phyloP scores from a whole-genome alignment of 352 stramenopile genomes.

The Globisporangium megalacanthum region DNA sequence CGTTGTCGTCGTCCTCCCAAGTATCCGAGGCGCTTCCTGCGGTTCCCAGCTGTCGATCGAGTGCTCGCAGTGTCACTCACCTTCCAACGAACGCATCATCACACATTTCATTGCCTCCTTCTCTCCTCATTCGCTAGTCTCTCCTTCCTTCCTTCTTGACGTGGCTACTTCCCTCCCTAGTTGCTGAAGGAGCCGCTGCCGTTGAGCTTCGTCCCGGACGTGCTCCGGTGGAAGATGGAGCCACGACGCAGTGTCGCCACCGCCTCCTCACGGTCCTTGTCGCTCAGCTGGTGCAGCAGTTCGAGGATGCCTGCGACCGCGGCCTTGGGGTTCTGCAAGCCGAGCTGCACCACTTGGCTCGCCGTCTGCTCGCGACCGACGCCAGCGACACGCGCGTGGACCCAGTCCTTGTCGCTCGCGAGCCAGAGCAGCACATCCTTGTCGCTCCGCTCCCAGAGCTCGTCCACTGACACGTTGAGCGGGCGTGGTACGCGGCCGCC shows the following conservation, averaged over 20 bases:
- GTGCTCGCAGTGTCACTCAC: too few species aligned
- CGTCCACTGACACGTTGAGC: constrained; percentile 55
- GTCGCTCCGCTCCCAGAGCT: constrained; percentile 63
- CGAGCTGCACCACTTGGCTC: constrained; percentile 70
- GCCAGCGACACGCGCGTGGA: constrained; percentile 45
- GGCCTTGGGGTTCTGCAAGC: constrained; percentile 74
- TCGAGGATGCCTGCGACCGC: constrained; percentile 81
- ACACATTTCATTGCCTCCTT: too few species aligned
- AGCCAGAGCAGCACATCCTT: constrained; percentile 82
- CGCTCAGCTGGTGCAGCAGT: constrained; percentile 75
- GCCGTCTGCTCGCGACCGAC: constrained; percentile 68
- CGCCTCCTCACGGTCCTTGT: constrained; percentile 83
- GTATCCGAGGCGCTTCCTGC: too few species aligned
- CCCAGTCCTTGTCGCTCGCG: constrained; percentile 73
- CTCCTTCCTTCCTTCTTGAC: too few species aligned
- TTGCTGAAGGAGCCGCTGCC: constrained; percentile 13
- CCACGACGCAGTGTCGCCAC: constrained; percentile 69
- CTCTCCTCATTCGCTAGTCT: too few species aligned
- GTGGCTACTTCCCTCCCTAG: neutral
- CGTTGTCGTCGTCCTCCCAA: too few species aligned
- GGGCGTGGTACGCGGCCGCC: constrained; percentile 57
- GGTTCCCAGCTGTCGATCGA: too few species aligned
- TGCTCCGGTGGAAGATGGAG: constrained; percentile 83
- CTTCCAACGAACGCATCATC: too few species aligned
- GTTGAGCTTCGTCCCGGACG: constrained; percentile 34